Evolutionary conservation across 345 rosid species (phyloP).

Genomic region (Lepidium africanum): DNA sequence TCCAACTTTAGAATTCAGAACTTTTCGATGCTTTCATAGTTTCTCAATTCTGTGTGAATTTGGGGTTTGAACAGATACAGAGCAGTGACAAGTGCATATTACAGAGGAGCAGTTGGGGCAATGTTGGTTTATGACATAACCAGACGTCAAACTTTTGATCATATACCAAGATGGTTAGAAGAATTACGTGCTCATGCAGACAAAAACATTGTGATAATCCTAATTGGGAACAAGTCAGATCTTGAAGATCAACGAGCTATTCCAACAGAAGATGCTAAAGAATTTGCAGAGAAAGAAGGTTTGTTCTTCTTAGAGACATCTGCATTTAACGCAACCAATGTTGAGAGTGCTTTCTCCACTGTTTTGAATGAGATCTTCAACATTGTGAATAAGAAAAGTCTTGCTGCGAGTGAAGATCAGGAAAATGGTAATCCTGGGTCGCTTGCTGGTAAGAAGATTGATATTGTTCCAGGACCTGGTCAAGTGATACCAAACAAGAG

Average conservation of each 20-base stretch:
- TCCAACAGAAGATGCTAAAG: conserved; percentile 62
- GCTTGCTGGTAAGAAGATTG: conserved; percentile 60
- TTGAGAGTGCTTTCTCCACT: conserved; percentile 60
- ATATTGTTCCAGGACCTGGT: conserved; percentile 57
- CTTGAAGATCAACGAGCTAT: conserved; percentile 60
- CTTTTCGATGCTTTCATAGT: background rate
- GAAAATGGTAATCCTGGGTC: conserved; percentile 45
- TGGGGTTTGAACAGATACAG: conserved; percentile 41
- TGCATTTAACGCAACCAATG: conserved; percentile 58
- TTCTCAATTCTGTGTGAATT: background rate
- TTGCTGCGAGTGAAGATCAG: conserved; percentile 44
- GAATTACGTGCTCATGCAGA: conserved; percentile 77
- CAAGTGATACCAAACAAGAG: conserved; percentile 57
- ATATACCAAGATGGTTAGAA: conserved; percentile 78
- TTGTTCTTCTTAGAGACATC: conserved; percentile 75
- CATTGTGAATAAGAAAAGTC: conserved; percentile 66
- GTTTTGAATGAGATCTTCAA: conserved; percentile 67
- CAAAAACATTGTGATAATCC: conserved; percentile 71
- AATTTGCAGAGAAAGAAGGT: conserved; percentile 76
- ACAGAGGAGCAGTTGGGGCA: conserved; percentile 84
- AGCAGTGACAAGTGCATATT: conserved; percentile 80
- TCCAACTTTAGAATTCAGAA: too few species aligned
- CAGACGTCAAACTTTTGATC: conserved; percentile 73
- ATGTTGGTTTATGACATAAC: conserved; percentile 72
- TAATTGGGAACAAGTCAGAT: conserved; percentile 68